These are phyloP conservation scores for Styphnolobium japonicum DNA, from an alignment of 306 rosid species.

Conservation along the genomic window DNA sequence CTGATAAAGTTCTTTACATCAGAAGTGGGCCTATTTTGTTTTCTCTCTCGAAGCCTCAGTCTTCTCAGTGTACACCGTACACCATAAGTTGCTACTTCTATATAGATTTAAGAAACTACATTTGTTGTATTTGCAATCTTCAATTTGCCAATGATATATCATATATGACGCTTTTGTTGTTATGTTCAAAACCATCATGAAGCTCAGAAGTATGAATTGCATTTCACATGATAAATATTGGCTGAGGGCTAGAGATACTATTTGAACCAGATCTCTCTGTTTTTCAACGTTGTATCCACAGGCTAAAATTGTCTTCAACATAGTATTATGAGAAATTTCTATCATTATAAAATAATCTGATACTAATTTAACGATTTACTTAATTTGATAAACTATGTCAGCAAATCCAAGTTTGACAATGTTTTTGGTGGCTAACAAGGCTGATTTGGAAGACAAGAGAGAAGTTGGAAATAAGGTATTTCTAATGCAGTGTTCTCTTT, in stretches of 20 bases:
- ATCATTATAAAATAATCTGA: background rate
- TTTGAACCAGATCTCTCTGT: background rate
- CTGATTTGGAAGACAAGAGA: slow-evolving; percentile 63
- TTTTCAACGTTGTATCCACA: background rate
- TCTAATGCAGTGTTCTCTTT: background rate
- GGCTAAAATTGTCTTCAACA: background rate
- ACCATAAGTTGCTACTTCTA: no score
- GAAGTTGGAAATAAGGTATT: slow-evolving; percentile 64
- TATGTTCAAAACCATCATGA: background rate
- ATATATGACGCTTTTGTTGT: background rate
- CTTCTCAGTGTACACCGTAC: no score
- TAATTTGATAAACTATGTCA: slow-evolving; percentile 20
- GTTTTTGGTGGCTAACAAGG: slow-evolving; percentile 85
- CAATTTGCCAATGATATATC: background rate
- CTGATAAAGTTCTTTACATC: no score
- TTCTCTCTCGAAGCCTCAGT: background rate
- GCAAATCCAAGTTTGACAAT: slow-evolving; percentile 70
- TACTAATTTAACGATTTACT: background rate
- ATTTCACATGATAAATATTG: background rate
- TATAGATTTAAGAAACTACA: background rate
- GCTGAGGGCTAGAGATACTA: background rate
- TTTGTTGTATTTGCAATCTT: background rate
- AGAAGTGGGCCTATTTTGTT: background rate
- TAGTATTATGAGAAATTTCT: background rate
- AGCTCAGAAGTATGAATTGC: background rate